These are phyloP conservation scores for Fagopyrum tataricum DNA, from an alignment of 148 eudicot genomes.

Conservation along the genomic window DNA sequence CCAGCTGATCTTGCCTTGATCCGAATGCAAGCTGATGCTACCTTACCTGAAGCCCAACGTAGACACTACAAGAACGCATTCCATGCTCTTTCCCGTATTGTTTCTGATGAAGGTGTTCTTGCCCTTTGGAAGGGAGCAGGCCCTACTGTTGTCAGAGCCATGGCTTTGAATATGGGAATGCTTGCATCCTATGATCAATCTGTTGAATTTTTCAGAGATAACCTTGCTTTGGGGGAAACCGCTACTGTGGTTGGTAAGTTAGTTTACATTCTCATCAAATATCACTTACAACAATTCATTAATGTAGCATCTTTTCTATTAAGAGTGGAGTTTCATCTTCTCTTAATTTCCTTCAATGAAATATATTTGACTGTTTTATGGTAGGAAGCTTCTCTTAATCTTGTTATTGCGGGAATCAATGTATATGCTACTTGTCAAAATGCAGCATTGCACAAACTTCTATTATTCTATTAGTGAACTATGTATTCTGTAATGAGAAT, in stretches of 20 bases:
- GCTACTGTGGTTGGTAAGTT: constrained; percentile 38
- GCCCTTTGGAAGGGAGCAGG: constrained; percentile 57
- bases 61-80: constrained; percentile 37
- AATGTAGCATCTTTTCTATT: not conserved
- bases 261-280: not conserved
- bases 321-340: not conserved
- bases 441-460: not conserved
- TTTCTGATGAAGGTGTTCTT: constrained; percentile 39
- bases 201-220: constrained; percentile 39
- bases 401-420: too few relatives aligned
- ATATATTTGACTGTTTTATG: not conserved
- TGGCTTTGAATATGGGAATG: constrained; percentile 57
- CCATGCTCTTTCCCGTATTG: constrained; percentile 33
- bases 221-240: constrained; percentile 30
- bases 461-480: not conserved
- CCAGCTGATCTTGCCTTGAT: constrained; percentile 34
- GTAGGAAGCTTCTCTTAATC: not conserved
- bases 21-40: constrained; percentile 38
- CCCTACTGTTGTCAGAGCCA: constrained; percentile 30
- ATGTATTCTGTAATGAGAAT: not conserved
- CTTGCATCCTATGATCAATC: constrained; percentile 52
- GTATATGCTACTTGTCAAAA: not conserved
- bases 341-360: not conserved
- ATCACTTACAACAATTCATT: not conserved
- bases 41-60: constrained; percentile 36